Conservation (phyloP, 805 yeast genomes). For the Hanseniaspora vineae region DNA sequence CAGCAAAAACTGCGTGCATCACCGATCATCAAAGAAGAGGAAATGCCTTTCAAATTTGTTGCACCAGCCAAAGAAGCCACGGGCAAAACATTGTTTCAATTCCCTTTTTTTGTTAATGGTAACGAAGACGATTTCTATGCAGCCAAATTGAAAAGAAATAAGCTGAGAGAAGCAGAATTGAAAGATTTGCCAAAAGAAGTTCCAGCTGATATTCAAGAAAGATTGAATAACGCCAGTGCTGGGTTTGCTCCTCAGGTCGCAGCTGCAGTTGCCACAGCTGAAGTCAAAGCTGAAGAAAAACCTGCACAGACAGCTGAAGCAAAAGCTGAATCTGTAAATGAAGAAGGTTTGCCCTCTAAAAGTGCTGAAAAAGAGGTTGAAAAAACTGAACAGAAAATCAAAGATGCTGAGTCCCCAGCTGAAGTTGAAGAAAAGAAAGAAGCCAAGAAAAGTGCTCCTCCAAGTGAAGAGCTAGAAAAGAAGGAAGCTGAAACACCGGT, state of each 20-base stretch:
- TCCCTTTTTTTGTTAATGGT: conserved; percentile 21
- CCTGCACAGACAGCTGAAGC: neutral
- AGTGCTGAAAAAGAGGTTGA: neutral
- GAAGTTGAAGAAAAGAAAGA: too few species aligned
- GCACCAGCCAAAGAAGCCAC: neutral
- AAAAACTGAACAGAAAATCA: neutral
- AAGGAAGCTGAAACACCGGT: too few species aligned
- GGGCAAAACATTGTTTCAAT: conserved; percentile 8
- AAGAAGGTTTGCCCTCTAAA: neutral
- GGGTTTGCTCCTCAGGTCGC: neutral
- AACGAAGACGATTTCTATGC: conserved; percentile 21
- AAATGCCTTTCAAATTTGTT: neutral
- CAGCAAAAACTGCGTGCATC: conserved; percentile 8
- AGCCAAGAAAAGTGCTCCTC: neutral
- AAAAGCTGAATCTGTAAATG: conserved; percentile 1
- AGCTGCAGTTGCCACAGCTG: conserved; percentile 9
- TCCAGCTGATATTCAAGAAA: neutral
- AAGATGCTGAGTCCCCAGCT: too few species aligned
- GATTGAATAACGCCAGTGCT: conserved; percentile 3
- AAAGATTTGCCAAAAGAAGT: neutral
- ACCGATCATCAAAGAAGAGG: conserved; percentile 2
- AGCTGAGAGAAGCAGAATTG: conserved; percentile 9
- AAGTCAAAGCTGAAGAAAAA: conserved; percentile 16
- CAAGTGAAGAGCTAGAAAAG: neutral
- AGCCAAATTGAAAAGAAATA: conserved; percentile 16